Evolutionary conservation across 345 rosid species (phyloP).

Genomic region (Linum trigynum): DNA sequence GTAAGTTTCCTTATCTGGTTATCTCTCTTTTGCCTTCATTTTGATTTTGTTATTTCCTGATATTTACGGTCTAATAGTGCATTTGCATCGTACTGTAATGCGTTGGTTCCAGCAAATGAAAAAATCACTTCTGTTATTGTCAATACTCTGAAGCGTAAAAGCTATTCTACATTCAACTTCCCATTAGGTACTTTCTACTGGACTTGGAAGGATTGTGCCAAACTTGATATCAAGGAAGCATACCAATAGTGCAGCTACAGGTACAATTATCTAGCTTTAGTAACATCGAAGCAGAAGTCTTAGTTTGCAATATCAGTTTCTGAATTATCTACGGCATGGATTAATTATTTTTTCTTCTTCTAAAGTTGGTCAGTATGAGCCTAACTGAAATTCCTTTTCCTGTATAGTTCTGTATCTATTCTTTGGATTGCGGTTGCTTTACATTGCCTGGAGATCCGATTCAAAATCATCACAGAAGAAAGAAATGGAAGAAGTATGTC

Average conservation of each 20-base stretch:
- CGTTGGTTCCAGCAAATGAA: conserved; percentile 7
- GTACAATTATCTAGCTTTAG: conserved; percentile 20
- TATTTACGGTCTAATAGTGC: conserved; percentile 5
- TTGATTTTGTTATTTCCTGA: neutral
- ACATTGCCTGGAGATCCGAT: conserved; percentile 98
- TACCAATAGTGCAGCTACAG: conserved; percentile 96
- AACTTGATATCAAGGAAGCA: conserved; percentile 98
- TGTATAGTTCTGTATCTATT: conserved; percentile 75
- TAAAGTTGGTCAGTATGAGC: neutral
- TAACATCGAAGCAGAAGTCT: neutral
- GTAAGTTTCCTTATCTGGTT: conserved; percentile 34
- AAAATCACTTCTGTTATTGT: conserved; percentile 7
- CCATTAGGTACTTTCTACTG: conserved; percentile 89
- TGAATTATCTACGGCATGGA: neutral
- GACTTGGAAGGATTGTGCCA: conserved; percentile 97
- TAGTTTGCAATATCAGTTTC: neutral
- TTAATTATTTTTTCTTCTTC: neutral
- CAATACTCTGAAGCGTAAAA: conserved; percentile 12
- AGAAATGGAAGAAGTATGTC: conserved; percentile 92
- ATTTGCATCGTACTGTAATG: neutral
- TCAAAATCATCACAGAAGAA: conserved; percentile 84
- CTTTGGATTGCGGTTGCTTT: conserved; percentile 88
- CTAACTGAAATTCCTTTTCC: conserved; percentile 8
- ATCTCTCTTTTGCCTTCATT: neutral
- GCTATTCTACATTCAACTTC: conserved; percentile 12